Evolutionary conservation across 2,329 filamentous ascomycete species (phyloP).

Genomic region (Microcyclospora tardicrescens): DNA sequence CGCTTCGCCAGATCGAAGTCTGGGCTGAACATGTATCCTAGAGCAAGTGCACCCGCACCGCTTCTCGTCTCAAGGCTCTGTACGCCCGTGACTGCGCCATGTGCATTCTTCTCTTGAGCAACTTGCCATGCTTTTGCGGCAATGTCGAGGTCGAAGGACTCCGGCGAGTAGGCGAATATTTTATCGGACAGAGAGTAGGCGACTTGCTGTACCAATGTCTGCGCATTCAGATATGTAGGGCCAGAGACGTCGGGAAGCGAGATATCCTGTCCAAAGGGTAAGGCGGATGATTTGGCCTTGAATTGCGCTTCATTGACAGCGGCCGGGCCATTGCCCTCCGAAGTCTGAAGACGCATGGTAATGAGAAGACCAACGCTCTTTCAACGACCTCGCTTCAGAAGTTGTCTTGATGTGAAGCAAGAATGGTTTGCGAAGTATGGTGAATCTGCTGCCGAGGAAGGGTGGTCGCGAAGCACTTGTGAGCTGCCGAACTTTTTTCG

Average conservation of each 20-base stretch:
- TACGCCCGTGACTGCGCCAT: slow-evolving; percentile 67
- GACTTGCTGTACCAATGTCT: slow-evolving; percentile 89
- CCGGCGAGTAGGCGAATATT: slow-evolving; percentile 91
- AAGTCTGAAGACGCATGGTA: slow-evolving; percentile 23
- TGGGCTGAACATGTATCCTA: slow-evolving; percentile 95
- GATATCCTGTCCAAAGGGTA: slow-evolving; percentile 41
- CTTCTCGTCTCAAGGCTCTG: slow-evolving; percentile 73
- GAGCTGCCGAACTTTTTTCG: too few species aligned
- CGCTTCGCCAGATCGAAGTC: slow-evolving; percentile 90
- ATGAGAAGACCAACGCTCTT: too few species aligned
- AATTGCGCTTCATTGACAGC: slow-evolving; percentile 4
- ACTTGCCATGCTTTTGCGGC: slow-evolving; percentile 67
- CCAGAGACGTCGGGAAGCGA: slow-evolving; percentile 54
- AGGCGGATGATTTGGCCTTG: slow-evolving; percentile 30
- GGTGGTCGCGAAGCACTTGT: too few species aligned
- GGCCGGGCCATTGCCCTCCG: slow-evolving; percentile 18
- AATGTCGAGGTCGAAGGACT: slow-evolving; percentile 80
- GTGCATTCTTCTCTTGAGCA: slow-evolving; percentile 60
- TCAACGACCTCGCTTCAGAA: too few species aligned
- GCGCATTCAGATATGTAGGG: slow-evolving; percentile 83
- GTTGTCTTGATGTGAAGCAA: too few species aligned
- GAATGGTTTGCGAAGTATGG: too few species aligned
- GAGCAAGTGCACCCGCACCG: slow-evolving; percentile 78
- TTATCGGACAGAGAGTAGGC: slow-evolving; percentile 93
- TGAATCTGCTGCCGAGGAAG: too few species aligned